Evolutionary conservation across 179 eudicot genomes (phyloP).

Genomic region (Spergularia azorica): DNA sequence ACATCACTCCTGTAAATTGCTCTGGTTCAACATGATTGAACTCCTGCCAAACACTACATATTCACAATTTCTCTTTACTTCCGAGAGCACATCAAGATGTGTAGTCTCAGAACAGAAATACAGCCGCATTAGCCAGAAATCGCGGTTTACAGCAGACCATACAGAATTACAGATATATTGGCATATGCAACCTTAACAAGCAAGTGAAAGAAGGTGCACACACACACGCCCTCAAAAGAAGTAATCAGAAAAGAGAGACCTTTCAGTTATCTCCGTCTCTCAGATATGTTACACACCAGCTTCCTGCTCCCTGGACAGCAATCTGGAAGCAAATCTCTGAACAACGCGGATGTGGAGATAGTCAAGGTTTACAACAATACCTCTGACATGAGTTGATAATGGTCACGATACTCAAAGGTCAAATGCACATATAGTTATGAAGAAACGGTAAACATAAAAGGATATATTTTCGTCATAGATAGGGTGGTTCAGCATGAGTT

Average conservation of each 20-base stretch:
- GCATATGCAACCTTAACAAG: background rate
- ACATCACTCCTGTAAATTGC: no score
- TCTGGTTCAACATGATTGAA: no score
- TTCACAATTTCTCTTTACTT: no score
- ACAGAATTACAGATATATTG: background rate
- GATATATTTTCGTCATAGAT: slow-evolving; percentile 76
- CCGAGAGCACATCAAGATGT: background rate
- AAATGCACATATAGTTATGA: background rate
- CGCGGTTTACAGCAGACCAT: background rate
- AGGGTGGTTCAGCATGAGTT: slow-evolving; percentile 85
- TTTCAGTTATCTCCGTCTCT: background rate
- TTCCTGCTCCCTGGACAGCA: slow-evolving; percentile 37
- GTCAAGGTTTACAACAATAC: slow-evolving; percentile 33
- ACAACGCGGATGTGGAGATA: slow-evolving; percentile 43
- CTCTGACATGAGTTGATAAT: background rate
- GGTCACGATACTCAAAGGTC: background rate
- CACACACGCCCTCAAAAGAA: background rate
- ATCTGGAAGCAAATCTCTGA: slow-evolving; percentile 56
- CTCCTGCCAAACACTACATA: no score
- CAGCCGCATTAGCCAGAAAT: background rate
- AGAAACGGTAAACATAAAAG: slow-evolving; percentile 33
- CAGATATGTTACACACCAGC: slow-evolving; percentile 20
- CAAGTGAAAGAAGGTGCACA: background rate
- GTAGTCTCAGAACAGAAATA: background rate
- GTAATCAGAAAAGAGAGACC: slow-evolving; percentile 12